Evolutionary conservation across 2,329 filamentous ascomycete genomes (phyloP).

Genomic region (Chrysosporium queenslandicum): DNA sequence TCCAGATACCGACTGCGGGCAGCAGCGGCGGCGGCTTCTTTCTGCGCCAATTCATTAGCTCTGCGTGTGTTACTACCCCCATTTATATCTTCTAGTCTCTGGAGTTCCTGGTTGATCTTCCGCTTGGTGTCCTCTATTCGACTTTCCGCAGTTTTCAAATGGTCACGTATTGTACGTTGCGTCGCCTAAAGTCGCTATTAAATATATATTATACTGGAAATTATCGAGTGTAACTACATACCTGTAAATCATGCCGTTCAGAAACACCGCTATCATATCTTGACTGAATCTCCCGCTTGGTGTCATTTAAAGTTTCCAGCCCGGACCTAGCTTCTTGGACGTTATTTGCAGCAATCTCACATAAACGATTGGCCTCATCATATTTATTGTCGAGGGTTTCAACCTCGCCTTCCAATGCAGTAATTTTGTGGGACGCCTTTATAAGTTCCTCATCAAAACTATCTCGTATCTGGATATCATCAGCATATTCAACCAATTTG

Average conservation of each 20-base stretch:
- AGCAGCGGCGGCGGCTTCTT: constrained; percentile 42
- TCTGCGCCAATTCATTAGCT: constrained; percentile 49
- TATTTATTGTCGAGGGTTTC: constrained; percentile 39
- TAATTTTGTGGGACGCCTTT: constrained; percentile 40
- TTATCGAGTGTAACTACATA: constrained; percentile 15
- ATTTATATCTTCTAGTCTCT: constrained; percentile 55
- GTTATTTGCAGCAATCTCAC: constrained; percentile 33
- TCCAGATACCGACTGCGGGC: constrained; percentile 36
- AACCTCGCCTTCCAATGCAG: constrained; percentile 37
- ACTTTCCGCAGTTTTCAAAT: constrained; percentile 45
- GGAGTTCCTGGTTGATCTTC: constrained; percentile 41
- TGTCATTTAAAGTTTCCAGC: constrained; percentile 38
- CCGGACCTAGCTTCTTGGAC: constrained; percentile 38
- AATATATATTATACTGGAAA: constrained; percentile 15
- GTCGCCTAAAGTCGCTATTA: constrained; percentile 43
- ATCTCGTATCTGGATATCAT: constrained; percentile 25
- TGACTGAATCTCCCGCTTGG: constrained; percentile 42
- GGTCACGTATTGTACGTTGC: constrained; percentile 54
- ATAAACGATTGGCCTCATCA: constrained; percentile 32
- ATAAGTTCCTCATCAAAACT: constrained; percentile 29
- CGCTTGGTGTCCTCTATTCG: constrained; percentile 34
- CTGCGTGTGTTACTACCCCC: constrained; percentile 59
- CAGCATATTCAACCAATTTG: neutral
- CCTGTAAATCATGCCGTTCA: constrained; percentile 46
- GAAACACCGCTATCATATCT: constrained; percentile 45